Conservation (phyloP, 75 land plant species). For the Pinus tabuliformis region DNA sequence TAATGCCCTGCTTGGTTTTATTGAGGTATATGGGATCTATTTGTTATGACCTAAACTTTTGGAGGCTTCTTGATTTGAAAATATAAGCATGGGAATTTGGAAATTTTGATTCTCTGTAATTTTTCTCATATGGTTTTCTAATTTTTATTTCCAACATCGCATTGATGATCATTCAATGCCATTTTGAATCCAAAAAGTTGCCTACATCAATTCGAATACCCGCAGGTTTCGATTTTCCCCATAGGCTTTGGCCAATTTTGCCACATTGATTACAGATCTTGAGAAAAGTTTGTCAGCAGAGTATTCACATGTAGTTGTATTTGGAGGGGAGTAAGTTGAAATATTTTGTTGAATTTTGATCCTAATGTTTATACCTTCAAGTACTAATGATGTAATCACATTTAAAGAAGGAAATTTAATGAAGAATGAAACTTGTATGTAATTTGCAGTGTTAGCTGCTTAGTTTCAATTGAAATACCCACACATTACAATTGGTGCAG, state of each 20-base stretch:
- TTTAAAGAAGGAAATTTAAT: too few relatives aligned
- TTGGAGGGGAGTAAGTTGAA: constrained; percentile 80
- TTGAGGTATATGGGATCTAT: constrained; percentile 29
- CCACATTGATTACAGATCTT: constrained; percentile 54
- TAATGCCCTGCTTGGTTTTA: constrained; percentile 59
- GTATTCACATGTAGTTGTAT: constrained; percentile 72
- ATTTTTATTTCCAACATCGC: constrained; percentile 53
- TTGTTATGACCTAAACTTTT: too few relatives aligned
- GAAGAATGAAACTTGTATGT: too few relatives aligned
- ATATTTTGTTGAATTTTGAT: too few relatives aligned
- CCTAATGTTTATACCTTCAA: too few relatives aligned
- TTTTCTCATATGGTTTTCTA: background rate
- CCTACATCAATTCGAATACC: constrained; percentile 37
- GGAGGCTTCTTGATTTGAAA: too few relatives aligned
- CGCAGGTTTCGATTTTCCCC: constrained; percentile 61
- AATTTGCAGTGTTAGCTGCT: constrained; percentile 53
- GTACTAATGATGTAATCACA: too few relatives aligned
- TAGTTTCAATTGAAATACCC: constrained; percentile 80
- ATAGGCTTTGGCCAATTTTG: constrained; percentile 89
- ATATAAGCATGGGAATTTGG: background rate
- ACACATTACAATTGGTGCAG: constrained; percentile 60
- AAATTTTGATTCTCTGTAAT: background rate
- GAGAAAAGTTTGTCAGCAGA: constrained; percentile 65
- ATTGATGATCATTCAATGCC: constrained; percentile 81
- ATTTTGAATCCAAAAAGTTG: constrained; percentile 27